Conservation (phyloP, 306 rosid species). For the Mimosa bimucronata region DNA sequence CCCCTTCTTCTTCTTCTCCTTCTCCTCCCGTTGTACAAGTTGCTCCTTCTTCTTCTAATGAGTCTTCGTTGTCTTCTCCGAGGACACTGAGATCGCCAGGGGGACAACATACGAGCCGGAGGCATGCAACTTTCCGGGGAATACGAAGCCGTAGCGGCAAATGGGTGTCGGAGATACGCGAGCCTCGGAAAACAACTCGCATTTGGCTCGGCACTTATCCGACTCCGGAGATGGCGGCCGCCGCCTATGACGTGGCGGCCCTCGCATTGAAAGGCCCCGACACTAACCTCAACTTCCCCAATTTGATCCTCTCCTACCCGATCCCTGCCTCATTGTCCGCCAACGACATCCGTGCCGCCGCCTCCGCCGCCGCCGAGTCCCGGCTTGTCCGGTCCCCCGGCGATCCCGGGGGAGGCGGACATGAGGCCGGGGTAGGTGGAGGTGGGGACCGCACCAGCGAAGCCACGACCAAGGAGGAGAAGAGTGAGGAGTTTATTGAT, state of each 20-base stretch:
- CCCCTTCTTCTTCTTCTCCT: conserved; percentile 5
- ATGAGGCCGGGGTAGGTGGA: not conserved
- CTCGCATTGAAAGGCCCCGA: conserved; percentile 80
- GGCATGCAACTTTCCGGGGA: conserved; percentile 62
- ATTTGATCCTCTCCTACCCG: conserved; percentile 52
- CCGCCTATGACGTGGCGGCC: conserved; percentile 95
- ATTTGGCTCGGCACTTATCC: conserved; percentile 95
- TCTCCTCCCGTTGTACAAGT: not conserved
- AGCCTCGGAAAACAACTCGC: conserved; percentile 88
- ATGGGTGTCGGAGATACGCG: conserved; percentile 96
- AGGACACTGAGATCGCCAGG: conserved; percentile 34
- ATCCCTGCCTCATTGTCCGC: conserved; percentile 73
- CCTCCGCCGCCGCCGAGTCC: conserved; percentile 70
- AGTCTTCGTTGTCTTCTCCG: not conserved
- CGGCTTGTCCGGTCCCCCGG: conserved; percentile 12
- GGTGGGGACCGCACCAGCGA: not conserved
- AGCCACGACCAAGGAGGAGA: not conserved
- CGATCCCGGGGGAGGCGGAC: not conserved
- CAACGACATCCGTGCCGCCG: conserved; percentile 73
- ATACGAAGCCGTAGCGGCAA: conserved; percentile 79
- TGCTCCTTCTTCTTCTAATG: not conserved
- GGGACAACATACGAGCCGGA: not conserved
- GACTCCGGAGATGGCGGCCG: conserved; percentile 87
- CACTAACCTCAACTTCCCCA: conserved; percentile 72
- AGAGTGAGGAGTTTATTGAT: conserved; percentile 44